Evolutionary conservation across 2,329 filamentous ascomycete species (phyloP).

Genomic region (Clarireedia homoeocarpa): DNA sequence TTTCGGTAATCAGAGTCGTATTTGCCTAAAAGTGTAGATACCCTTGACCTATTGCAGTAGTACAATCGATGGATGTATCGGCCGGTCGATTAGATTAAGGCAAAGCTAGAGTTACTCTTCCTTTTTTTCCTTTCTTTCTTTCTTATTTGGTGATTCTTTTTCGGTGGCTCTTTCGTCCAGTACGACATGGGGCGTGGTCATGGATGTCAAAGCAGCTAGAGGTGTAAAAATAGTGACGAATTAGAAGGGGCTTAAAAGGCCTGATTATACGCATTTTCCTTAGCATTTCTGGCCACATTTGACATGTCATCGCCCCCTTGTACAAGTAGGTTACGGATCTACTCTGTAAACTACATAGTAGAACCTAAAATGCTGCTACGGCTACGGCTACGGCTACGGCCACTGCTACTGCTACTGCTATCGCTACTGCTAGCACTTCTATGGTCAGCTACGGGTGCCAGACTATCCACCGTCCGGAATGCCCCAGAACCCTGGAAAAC

Average conservation of each 20-base stretch:
- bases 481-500: conserved; percentile 5
- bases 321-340: not conserved
- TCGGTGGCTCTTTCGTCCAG: too few species aligned
- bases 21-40: too few species aligned
- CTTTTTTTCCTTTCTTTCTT: too few species aligned
- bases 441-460: too few species aligned
- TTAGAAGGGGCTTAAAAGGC: not conserved
- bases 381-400: not conserved
- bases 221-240: conserved; percentile 7
- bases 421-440: not conserved
- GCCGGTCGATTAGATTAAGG: not conserved
- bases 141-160: too few species aligned
- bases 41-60: too few species aligned
- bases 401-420: not conserved
- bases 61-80: not conserved
- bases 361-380: too few species aligned
- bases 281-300: not conserved
- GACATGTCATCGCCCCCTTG: conserved; percentile 1
- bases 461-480: conserved; percentile 5
- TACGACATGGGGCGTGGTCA: too few species aligned
- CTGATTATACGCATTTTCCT: too few species aligned
- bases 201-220: too few species aligned
- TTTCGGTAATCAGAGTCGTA: not conserved
- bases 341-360: not conserved
- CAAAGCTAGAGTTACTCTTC: not conserved